phyloP scores from a whole-genome alignment of 805 yeast species.

The Saccharomycopsis babjevae region DNA sequence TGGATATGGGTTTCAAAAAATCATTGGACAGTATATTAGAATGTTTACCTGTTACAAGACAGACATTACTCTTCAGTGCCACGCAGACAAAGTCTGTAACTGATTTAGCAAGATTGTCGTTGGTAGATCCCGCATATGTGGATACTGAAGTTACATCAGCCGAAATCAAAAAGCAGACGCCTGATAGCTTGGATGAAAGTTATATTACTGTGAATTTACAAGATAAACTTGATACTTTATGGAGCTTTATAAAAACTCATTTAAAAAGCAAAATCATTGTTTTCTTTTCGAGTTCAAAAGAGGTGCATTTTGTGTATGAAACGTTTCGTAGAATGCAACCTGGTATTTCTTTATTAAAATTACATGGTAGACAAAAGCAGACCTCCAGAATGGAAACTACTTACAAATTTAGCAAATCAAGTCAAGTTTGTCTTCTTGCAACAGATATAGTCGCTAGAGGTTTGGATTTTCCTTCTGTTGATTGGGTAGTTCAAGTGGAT shows the following conservation, averaged over 20 bases:
- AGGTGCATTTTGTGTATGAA: conserved; percentile 84
- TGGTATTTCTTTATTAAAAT: conserved; percentile 76
- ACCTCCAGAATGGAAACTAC: conserved; percentile 81
- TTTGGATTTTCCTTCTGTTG: conserved; percentile 83
- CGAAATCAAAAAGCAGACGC: conserved; percentile 41
- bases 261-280: conserved; percentile 71
- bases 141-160: conserved; percentile 33
- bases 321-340: conserved; percentile 82
- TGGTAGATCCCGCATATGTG: conserved; percentile 52
- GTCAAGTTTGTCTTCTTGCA: conserved; percentile 73
- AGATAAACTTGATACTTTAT: conserved; percentile 76
- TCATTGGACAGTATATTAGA: conserved; percentile 72
- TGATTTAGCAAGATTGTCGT: conserved; percentile 73
- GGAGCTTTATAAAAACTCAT: conserved; percentile 81
- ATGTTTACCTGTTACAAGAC: conserved; percentile 71
- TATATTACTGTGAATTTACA: conserved; percentile 62
- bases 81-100: conserved; percentile 77
- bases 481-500: conserved; percentile 90
- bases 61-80: conserved; percentile 78
- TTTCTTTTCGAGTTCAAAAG: conserved; percentile 79
- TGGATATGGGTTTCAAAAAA: conserved; percentile 87
- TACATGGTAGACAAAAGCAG: conserved; percentile 87
- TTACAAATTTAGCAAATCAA: conserved; percentile 64
- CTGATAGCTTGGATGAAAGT: conserved; percentile 75
- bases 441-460: conserved; percentile 92